Evolutionary conservation across 2,329 filamentous ascomycete genomes (phyloP), one percentile per base, ranked within the genome.

Genomic region (Colletotrichum graminicola): DNA sequence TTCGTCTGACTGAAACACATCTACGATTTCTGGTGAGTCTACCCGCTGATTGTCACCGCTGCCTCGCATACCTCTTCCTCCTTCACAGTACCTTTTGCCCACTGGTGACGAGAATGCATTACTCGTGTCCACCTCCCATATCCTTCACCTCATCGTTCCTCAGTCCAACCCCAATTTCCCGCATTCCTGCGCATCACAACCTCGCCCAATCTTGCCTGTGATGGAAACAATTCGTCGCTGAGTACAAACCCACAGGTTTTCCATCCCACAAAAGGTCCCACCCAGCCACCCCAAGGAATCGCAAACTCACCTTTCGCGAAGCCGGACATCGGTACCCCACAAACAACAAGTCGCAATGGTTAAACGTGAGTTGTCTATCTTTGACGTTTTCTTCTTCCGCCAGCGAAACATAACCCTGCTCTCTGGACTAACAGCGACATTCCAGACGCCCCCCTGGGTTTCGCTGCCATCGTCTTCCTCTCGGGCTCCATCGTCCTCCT

Each of bases 401-500:
- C 45, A 49, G 23, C 18, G 10, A 47, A 43, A 62, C 36, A 52
- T 43, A 14, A n/a, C 10, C 32, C 32, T 39, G n/a, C 21, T 45
- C 18, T 21, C 23, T 39, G 12, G 21, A 61, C 67, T 52, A n/a
- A 67, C 62, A 67, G 43, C 45, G 56, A n/a, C 64, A 73, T 75
- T 72, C 39, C 73, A 86, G 84, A 84, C 76, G 79, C 80, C 34
- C 75, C 78, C 61, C 75, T 86, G 52, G 83, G 84, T 76, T 75
- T 84, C 47, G 77, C 77, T 54, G 85, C 82, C 78, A 78, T 88
- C 67, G 49, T 87, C 75, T 82, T 90, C 75, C 81, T 89, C 74
- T 85, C 81, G 72, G 82, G 79, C 60, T 86, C 87, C 43, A 82
- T 88, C 54, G 81, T 89, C 41, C 79, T 90, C 76, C 83, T 90